These are phyloP conservation scores for Fomitopsis betulina DNA, from an alignment of 1,284 basidiomycete species.

Conservation along the genomic window DNA sequence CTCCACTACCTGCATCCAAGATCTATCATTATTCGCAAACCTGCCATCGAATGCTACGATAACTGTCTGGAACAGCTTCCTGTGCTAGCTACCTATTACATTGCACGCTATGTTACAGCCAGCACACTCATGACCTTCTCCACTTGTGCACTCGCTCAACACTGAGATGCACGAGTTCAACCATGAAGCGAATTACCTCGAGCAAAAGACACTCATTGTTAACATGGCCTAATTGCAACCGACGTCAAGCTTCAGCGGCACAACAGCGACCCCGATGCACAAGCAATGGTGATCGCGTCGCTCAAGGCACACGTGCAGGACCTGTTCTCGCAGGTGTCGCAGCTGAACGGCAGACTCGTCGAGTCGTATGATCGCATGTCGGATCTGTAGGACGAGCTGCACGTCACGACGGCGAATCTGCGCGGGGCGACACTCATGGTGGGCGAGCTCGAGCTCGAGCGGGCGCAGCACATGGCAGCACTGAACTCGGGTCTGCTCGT, in stretches of 20 bases:
- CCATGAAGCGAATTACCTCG: conserved; percentile 27
- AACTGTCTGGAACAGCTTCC: neutral
- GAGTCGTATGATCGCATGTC: conserved; percentile 89
- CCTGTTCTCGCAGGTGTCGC: conserved; percentile 84
- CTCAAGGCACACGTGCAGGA: conserved; percentile 81
- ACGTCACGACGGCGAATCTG: conserved; percentile 55
- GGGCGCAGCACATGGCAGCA: conserved; percentile 73
- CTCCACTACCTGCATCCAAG: neutral
- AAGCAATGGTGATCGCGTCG: conserved; percentile 72
- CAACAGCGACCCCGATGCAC: conserved; percentile 46
- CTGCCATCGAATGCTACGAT: neutral
- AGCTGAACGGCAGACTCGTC: conserved; percentile 91
- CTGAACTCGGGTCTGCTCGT: conserved; percentile 88
- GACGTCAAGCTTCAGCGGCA: conserved; percentile 18
- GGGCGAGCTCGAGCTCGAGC: conserved; percentile 69
- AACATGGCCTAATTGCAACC: conserved; percentile 17
- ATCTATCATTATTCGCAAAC: neutral
- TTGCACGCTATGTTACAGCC: conserved; percentile 7
- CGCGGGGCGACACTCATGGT: conserved; percentile 60
- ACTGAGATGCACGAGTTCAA: conserved; percentile 30
- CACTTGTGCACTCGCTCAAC: conserved; percentile 14
- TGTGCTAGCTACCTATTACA: neutral
- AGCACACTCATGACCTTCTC: conserved; percentile 10
- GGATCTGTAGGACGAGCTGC: conserved; percentile 89
- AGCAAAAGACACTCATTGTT: conserved; percentile 23